Evolutionary conservation across 305 asterid species (phyloP).

Genomic region (Lippia alba): DNA sequence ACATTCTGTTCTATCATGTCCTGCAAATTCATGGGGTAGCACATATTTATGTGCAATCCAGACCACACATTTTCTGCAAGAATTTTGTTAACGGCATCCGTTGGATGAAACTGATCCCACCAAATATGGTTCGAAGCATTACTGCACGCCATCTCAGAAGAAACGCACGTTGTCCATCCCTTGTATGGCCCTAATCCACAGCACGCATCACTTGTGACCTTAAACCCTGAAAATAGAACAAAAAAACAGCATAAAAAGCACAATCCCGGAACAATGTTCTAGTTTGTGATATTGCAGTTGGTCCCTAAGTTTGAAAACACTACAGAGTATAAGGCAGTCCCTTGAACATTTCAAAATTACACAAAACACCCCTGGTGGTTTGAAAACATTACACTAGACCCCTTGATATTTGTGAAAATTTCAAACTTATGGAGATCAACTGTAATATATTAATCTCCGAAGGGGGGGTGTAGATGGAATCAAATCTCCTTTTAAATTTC

Average conservation of each 20-base stretch:
- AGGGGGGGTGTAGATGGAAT: no score
- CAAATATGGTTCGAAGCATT: slow-evolving; percentile 75
- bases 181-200: slow-evolving; percentile 82
- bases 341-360: no score
- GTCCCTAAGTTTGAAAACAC: no score
- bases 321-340: no score
- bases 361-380: no score
- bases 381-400: no score
- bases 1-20: slow-evolving; percentile 52
- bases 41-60: slow-evolving; percentile 62
- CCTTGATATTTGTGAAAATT: no score
- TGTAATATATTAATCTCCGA: no score
- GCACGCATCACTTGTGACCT: slow-evolving; percentile 75
- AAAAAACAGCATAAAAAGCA: slow-evolving; percentile 27
- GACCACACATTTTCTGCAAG: slow-evolving; percentile 93
- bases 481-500: no score
- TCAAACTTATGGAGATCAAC: no score
- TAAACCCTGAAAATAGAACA: slow-evolving; percentile 59
- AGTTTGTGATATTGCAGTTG: no score
- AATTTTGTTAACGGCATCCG: slow-evolving; percentile 75
- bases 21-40: slow-evolving; percentile 87
- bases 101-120: slow-evolving; percentile 99
- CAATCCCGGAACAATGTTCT: background rate
- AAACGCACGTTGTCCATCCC: slow-evolving; percentile 73
- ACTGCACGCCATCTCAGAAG: slow-evolving; percentile 83